Evolutionary conservation across 805 yeast genomes (phyloP).

Genomic region (Sugiyamaella smithiae): DNA sequence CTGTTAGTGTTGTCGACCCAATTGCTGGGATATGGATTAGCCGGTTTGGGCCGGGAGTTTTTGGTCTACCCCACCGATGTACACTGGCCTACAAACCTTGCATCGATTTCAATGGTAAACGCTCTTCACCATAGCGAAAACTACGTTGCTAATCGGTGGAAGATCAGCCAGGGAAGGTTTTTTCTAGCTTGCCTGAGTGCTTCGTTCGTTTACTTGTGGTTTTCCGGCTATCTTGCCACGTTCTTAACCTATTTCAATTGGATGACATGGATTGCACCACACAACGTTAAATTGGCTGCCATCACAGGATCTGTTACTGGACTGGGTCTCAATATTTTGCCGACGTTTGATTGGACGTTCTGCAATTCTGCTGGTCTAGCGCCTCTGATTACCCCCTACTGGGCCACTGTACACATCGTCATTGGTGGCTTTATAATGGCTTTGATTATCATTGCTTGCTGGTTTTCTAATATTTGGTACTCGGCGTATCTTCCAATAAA

Average conservation of each 20-base stretch:
- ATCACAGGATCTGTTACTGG: constrained; percentile 51
- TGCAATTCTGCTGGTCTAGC: constrained; percentile 35
- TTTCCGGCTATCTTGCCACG: constrained; percentile 57
- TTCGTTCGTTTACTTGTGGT: constrained; percentile 52
- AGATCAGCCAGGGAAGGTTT: constrained; percentile 46
- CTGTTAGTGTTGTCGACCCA: constrained; percentile 48
- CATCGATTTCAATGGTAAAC: constrained; percentile 52
- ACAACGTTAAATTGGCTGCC: constrained; percentile 50
- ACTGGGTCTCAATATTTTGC: constrained; percentile 45
- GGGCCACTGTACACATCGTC: constrained; percentile 40
- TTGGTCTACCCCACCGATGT: constrained; percentile 44
- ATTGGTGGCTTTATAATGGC: constrained; percentile 43
- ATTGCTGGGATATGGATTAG: constrained; percentile 52
- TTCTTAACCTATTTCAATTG: constrained; percentile 57
- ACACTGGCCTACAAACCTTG: constrained; percentile 53
- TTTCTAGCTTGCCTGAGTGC: constrained; percentile 39
- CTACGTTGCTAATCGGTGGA: constrained; percentile 49
- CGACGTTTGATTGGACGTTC: constrained; percentile 46
- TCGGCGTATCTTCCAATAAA: constrained; percentile 60
- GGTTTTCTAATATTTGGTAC: constrained; percentile 48
- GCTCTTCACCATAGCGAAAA: constrained; percentile 38
- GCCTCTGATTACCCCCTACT: constrained; percentile 47
- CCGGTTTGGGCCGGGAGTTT: constrained; percentile 53
- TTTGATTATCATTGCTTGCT: constrained; percentile 44
- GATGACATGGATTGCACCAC: constrained; percentile 58